phyloP scores from a whole-genome alignment of 371 early-diverging fungal species.

The Batrachochytrium dendrobatidis region DNA sequence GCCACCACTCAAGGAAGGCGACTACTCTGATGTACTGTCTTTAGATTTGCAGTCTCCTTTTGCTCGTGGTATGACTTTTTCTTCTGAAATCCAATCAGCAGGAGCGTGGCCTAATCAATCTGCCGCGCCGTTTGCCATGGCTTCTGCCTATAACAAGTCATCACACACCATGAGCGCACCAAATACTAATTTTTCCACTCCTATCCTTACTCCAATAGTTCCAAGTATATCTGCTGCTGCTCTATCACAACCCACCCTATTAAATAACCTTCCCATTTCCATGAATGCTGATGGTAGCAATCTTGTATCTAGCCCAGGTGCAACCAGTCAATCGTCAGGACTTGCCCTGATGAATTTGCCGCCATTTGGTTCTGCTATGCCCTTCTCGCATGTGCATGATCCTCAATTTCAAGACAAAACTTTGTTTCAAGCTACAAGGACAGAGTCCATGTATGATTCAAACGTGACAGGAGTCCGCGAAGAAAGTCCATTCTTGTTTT shows the following conservation, averaged over 20 bases:
- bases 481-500: too few species aligned
- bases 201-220: neutral
- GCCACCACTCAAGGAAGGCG: too few species aligned
- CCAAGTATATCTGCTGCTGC: slow-evolving; percentile 1
- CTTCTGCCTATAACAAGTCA: neutral
- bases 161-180: too few species aligned
- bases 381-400: neutral
- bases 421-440: neutral
- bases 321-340: neutral
- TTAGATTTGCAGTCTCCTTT: neutral
- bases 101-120: neutral
- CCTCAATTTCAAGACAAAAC: neutral
- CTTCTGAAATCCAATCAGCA: neutral
- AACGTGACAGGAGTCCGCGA: too few species aligned
- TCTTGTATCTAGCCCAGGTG: too few species aligned
- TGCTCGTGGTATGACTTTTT: neutral
- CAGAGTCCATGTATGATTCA: too few species aligned
- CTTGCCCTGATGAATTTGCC: too few species aligned
- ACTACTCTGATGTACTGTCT: neutral
- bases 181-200: too few species aligned
- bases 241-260: neutral
- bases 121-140: neutral
- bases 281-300: neutral
- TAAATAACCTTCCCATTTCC: too few species aligned
- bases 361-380: too few species aligned